Conservation (phyloP, 495 filamentous ascomycete genomes). For the Apiosordaria backusii region DNA sequence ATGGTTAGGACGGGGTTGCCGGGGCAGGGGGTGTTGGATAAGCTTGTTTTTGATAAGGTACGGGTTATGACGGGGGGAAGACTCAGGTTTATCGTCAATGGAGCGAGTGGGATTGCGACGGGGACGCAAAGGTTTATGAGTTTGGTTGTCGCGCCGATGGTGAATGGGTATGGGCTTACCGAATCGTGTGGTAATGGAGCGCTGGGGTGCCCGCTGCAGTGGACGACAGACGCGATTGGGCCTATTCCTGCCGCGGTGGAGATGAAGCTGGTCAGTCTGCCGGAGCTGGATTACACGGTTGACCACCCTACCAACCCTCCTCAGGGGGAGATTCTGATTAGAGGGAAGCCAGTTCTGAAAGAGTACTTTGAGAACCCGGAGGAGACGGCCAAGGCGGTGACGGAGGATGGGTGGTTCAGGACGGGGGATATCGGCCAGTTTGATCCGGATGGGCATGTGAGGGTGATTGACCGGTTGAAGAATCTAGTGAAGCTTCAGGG, state of each 20-base stretch:
- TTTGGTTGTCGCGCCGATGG: constrained; percentile 67
- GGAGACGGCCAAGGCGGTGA: constrained; percentile 75
- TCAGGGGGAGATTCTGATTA: constrained; percentile 79
- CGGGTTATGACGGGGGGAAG: constrained; percentile 68
- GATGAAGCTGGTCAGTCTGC: constrained; percentile 70
- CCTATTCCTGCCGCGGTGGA: constrained; percentile 61
- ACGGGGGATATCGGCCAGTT: constrained; percentile 82
- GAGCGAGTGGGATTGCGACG: constrained; percentile 78
- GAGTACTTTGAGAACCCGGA: constrained; percentile 80
- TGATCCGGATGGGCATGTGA: constrained; percentile 72
- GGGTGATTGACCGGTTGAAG: constrained; percentile 88
- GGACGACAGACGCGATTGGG: constrained; percentile 71
- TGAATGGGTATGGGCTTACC: constrained; percentile 85
- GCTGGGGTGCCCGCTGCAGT: constrained; percentile 64
- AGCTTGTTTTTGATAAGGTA: constrained; percentile 74
- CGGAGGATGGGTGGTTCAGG: constrained; percentile 86
- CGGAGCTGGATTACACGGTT: constrained; percentile 81
- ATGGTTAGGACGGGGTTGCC: constrained; percentile 63
- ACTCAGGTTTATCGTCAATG: constrained; percentile 68
- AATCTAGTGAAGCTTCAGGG: constrained; percentile 68
- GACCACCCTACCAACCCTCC: constrained; percentile 62
- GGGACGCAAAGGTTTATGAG: constrained; percentile 75
- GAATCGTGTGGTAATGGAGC: constrained; percentile 75
- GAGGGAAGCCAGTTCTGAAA: constrained; percentile 64
- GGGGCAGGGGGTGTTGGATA: constrained; percentile 68